These are phyloP conservation scores for Aspergillus steynii DNA, from an alignment of 495 filamentous ascomycete genomes.

Conservation along the genomic window DNA sequence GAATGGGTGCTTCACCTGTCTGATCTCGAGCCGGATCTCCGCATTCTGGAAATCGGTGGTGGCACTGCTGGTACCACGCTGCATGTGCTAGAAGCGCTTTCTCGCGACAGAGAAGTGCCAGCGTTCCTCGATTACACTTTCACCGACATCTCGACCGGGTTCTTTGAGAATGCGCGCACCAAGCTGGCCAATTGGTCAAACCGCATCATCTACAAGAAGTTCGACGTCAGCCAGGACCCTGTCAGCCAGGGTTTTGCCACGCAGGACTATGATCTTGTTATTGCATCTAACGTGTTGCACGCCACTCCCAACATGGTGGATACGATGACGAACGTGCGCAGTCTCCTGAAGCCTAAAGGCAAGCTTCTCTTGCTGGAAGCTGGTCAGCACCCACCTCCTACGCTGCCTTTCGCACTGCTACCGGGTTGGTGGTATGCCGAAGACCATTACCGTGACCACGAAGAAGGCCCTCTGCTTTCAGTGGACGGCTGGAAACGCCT, in stretches of 20 bases:
- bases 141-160: constrained; percentile 14
- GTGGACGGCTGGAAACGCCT: neutral
- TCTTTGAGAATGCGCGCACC: constrained; percentile 5
- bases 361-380: constrained; percentile 31
- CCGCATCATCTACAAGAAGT: constrained; percentile 2
- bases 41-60: constrained; percentile 10
- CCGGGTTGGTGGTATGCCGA: constrained; percentile 3
- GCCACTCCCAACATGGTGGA: constrained; percentile 10
- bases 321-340: constrained; percentile 2
- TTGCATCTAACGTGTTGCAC: constrained; percentile 19
- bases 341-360: constrained; percentile 19
- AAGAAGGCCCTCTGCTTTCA: neutral
- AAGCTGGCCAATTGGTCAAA: neutral
- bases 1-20: neutral
- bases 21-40: constrained; percentile 1
- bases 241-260: constrained; percentile 16
- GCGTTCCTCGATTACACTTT: constrained; percentile 1
- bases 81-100: neutral
- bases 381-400: neutral
- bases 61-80: constrained; percentile 8
- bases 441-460: neutral
- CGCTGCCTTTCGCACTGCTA: neutral
- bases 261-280: constrained; percentile 26
- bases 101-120: neutral
- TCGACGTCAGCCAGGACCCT: constrained; percentile 28